Evolutionary conservation across 148 eudicot species (phyloP).

Genomic region (Arbutus unedo): DNA sequence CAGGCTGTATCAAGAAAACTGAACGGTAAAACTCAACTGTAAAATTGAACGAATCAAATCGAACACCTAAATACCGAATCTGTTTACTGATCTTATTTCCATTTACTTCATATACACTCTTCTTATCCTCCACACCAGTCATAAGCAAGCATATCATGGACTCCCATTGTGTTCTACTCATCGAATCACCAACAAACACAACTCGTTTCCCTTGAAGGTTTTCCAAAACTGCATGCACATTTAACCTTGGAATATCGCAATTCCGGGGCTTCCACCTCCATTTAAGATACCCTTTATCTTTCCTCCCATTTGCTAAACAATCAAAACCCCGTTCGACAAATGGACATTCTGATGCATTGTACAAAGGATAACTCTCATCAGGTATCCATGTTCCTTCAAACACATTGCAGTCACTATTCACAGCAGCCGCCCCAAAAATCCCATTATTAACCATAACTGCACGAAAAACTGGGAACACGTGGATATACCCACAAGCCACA

Average conservation of each 20-base stretch:
- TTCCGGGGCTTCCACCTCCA: conserved; percentile 91
- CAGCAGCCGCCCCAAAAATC: conserved; percentile 36
- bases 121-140: conserved; percentile 75
- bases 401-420: conserved; percentile 55
- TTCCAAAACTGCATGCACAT: conserved; percentile 41
- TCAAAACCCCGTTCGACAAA: conserved; percentile 74
- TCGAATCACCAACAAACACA: conserved; percentile 91
- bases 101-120: conserved; percentile 72
- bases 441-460: conserved; percentile 24
- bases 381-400: conserved; percentile 85
- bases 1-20: conserved; percentile 60
- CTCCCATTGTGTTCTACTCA: conserved; percentile 97
- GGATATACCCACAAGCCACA: conserved; percentile 43
- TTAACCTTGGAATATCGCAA: conserved; percentile 66
- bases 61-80: conserved; percentile 66
- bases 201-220: conserved; percentile 66
- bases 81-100: conserved; percentile 66
- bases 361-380: conserved; percentile 70
- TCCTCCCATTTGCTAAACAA: conserved; percentile 81
- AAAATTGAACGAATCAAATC: conserved; percentile 60
- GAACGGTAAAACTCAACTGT: conserved; percentile 83
- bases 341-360: conserved; percentile 82
- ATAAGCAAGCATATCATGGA: conserved; percentile 90
- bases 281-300: conserved; percentile 53
- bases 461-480: conserved; percentile 28